Conservation (phyloP, 2,329 filamentous ascomycete genomes). For the Penicillium sp. region DNA sequence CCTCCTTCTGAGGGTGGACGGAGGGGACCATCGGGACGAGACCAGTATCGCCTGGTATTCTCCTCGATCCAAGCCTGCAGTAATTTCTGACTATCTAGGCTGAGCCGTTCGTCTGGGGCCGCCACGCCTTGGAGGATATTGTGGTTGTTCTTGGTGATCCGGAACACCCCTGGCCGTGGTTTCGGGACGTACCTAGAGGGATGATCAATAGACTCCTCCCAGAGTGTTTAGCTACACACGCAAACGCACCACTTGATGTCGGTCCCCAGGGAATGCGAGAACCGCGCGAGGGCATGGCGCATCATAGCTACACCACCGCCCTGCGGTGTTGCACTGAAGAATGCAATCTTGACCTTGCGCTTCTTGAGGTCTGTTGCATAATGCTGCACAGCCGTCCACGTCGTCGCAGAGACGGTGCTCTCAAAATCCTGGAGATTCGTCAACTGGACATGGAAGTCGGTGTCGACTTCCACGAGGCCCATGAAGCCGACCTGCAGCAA, state of each 20-base stretch:
- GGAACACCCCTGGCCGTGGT: slow-evolving; percentile 73
- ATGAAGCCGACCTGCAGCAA: slow-evolving; percentile 64
- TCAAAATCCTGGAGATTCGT: slow-evolving; percentile 58
- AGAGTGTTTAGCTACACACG: neutral
- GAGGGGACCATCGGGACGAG: slow-evolving; percentile 65
- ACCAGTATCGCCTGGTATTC: slow-evolving; percentile 74
- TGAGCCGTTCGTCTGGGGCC: slow-evolving; percentile 62
- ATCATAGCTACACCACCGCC: slow-evolving; percentile 81
- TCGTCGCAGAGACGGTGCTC: slow-evolving; percentile 58
- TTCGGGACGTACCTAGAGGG: slow-evolving; percentile 65
- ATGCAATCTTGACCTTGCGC: slow-evolving; percentile 66
- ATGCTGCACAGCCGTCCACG: slow-evolving; percentile 64
- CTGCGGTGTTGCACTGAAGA: slow-evolving; percentile 77
- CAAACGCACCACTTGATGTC: slow-evolving; percentile 67
- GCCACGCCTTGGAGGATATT: slow-evolving; percentile 83
- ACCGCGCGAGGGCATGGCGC: slow-evolving; percentile 73
- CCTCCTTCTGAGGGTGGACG: slow-evolving; percentile 64
- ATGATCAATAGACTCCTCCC: neutral
- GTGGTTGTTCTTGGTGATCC: slow-evolving; percentile 83
- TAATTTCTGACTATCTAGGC: slow-evolving; percentile 57
- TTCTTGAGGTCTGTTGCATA: slow-evolving; percentile 62
- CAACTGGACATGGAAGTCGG: slow-evolving; percentile 61
- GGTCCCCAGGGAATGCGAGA: slow-evolving; percentile 64
- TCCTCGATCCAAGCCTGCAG: slow-evolving; percentile 69
- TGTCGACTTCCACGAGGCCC: slow-evolving; percentile 69